A percentile compares a stretch with the other conserved stretches of the same genome.
phyloP scores from a whole-genome alignment of 805 yeast genomes.

The Ogataea glucozyma region DNA sequence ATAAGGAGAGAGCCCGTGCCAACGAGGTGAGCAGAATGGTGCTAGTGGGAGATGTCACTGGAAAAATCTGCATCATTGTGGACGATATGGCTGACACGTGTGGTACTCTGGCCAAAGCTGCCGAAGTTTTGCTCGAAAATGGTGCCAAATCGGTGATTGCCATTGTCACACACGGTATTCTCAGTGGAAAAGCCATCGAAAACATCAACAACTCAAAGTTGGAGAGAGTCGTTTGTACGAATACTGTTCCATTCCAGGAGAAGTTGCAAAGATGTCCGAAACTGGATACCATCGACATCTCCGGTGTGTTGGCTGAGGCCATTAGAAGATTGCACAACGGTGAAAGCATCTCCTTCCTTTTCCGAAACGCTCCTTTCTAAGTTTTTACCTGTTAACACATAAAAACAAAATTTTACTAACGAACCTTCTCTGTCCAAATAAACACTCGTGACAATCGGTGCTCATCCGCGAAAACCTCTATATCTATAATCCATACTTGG shows the following conservation, averaged over 20 bases:
- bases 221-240: slow-evolving; percentile 73
- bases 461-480: neutral
- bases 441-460: too few species aligned
- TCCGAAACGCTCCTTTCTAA: slow-evolving; percentile 61
- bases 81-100: slow-evolving; percentile 93
- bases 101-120: slow-evolving; percentile 82
- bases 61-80: slow-evolving; percentile 72
- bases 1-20: slow-evolving; percentile 81
- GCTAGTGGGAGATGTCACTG: slow-evolving; percentile 79
- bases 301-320: slow-evolving; percentile 77
- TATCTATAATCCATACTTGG: slow-evolving; percentile 44
- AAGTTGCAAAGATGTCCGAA: slow-evolving; percentile 58
- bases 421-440: neutral
- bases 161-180: slow-evolving; percentile 79
- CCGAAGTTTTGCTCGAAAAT: slow-evolving; percentile 68
- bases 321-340: slow-evolving; percentile 85
- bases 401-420: slow-evolving; percentile 1
- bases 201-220: slow-evolving; percentile 69
- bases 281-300: slow-evolving; percentile 68
- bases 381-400: neutral
- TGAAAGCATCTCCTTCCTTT: slow-evolving; percentile 79
- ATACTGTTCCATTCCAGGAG: slow-evolving; percentile 75
- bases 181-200: slow-evolving; percentile 71
- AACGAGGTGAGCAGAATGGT: slow-evolving; percentile 86
- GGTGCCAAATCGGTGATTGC: slow-evolving; percentile 75